These are phyloP conservation scores for Decorospora gaudefroyi DNA, from an alignment of 2,329 filamentous ascomycete species.

Conservation along the genomic window DNA sequence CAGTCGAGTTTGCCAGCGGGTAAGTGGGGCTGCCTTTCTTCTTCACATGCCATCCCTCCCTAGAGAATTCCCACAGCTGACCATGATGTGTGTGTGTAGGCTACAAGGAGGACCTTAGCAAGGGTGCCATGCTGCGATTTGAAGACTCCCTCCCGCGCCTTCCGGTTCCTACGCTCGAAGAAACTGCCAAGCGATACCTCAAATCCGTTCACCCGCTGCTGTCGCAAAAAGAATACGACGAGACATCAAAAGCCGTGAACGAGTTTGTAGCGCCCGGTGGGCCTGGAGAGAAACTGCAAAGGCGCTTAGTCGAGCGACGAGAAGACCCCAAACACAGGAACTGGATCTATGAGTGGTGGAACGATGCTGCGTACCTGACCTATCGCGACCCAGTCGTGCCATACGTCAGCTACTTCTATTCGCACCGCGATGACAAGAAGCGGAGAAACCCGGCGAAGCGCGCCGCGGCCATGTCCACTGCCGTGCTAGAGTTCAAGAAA, in stretches of 20 bases:
- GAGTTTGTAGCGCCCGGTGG: slow-evolving; percentile 90
- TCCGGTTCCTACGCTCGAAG: slow-evolving; percentile 79
- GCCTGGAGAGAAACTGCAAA: slow-evolving; percentile 79
- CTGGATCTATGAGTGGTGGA: slow-evolving; percentile 99
- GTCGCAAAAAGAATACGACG: slow-evolving; percentile 67
- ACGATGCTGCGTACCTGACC: slow-evolving; percentile 85
- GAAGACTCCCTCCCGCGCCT: slow-evolving; percentile 82
- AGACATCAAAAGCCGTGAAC: slow-evolving; percentile 79
- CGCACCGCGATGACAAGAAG: slow-evolving; percentile 88
- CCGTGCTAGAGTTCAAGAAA: slow-evolving; percentile 90
- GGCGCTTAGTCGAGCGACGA: slow-evolving; percentile 78
- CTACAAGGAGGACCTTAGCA: slow-evolving; percentile 78
- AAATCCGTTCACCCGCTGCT: slow-evolving; percentile 78
- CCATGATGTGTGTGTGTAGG: slow-evolving; percentile 52
- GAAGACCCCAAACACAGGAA: slow-evolving; percentile 83
- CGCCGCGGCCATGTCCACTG: slow-evolving; percentile 85
- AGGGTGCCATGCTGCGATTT: slow-evolving; percentile 80
- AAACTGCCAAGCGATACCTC: slow-evolving; percentile 79
- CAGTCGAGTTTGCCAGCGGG: slow-evolving; percentile 54
- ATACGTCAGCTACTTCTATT: slow-evolving; percentile 99
- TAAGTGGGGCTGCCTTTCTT: slow-evolving; percentile 33
- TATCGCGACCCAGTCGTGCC: slow-evolving; percentile 97
- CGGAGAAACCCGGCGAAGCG: slow-evolving; percentile 88
- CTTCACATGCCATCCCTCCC: slow-evolving; percentile 21
- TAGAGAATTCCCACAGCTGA: slow-evolving; percentile 9